Evolutionary conservation across 805 yeast genomes (phyloP).

Genomic region (Ogataea kodamae): DNA sequence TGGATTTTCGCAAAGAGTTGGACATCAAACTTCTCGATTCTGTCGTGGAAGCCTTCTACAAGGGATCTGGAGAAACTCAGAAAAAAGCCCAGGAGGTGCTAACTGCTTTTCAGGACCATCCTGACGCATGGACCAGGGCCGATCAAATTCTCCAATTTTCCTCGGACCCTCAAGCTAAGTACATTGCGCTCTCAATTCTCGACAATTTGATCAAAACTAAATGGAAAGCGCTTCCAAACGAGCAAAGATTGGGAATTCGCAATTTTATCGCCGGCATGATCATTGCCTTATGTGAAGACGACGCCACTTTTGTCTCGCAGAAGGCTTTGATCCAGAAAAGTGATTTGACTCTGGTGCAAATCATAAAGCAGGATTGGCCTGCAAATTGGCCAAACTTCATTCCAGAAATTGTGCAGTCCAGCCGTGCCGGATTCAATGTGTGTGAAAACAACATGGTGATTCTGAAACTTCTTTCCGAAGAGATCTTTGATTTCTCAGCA

Average conservation of each 20-base stretch:
- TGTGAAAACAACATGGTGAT: slow-evolving; percentile 98
- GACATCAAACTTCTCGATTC: slow-evolving; percentile 78
- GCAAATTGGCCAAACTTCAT: slow-evolving; percentile 96
- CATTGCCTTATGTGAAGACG: slow-evolving; percentile 84
- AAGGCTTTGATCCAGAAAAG: slow-evolving; percentile 87
- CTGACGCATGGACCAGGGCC: slow-evolving; percentile 93
- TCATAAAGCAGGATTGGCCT: slow-evolving; percentile 98
- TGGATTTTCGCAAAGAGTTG: slow-evolving; percentile 81
- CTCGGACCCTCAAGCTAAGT: slow-evolving; percentile 81
- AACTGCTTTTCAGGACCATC: slow-evolving; percentile 85
- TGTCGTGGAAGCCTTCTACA: slow-evolving; percentile 80
- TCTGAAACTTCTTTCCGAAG: slow-evolving; percentile 84
- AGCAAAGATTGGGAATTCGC: slow-evolving; percentile 88
- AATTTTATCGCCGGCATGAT: slow-evolving; percentile 94
- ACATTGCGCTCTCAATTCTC: slow-evolving; percentile 83
- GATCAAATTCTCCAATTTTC: slow-evolving; percentile 83
- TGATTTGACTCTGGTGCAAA: slow-evolving; percentile 89
- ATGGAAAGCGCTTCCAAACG: slow-evolving; percentile 90
- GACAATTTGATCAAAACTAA: slow-evolving; percentile 87
- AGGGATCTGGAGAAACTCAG: slow-evolving; percentile 72
- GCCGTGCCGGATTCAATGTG: slow-evolving; percentile 82
- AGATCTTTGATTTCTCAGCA: slow-evolving; percentile 91
- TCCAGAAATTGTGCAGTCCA: slow-evolving; percentile 84
- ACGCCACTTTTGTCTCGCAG: slow-evolving; percentile 62
- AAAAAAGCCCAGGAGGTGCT: slow-evolving; percentile 67